phyloP scores from a whole-genome alignment of 257 asterid species.

The Haberlea rhodopensis region DNA sequence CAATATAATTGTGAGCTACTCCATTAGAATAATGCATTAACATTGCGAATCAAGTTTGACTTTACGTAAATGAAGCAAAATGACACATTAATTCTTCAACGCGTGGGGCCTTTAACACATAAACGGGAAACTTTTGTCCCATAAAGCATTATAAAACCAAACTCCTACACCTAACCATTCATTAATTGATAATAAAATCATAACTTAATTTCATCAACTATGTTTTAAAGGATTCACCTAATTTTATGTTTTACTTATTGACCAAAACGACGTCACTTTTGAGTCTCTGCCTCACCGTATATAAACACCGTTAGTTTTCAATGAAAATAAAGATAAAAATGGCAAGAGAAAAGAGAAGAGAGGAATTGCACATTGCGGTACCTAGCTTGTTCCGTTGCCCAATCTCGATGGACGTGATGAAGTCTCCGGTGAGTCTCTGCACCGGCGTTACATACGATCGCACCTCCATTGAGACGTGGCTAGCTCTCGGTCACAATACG shows the following conservation, averaged over 20 bases:
- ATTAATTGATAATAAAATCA: background rate
- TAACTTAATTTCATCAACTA: background rate
- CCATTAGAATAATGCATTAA: slow-evolving; percentile 24
- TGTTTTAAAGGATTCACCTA: no score
- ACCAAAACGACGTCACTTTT: slow-evolving; percentile 47
- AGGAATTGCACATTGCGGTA: slow-evolving; percentile 55
- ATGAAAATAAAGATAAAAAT: no score
- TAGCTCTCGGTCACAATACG: slow-evolving; percentile 81
- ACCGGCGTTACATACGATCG: slow-evolving; percentile 97
- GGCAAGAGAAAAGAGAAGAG: slow-evolving; percentile 46
- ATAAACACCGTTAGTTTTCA: slow-evolving; percentile 27
- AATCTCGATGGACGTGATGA: slow-evolving; percentile 94
- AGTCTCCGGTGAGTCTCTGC: slow-evolving; percentile 84
- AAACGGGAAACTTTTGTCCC: slow-evolving; percentile 10
- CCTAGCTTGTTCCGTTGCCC: slow-evolving; percentile 87
- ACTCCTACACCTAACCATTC: slow-evolving; percentile 14
- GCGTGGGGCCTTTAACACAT: slow-evolving; percentile 38
- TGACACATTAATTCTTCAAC: slow-evolving; percentile 37
- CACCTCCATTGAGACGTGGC: slow-evolving; percentile 79
- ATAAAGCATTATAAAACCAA: slow-evolving; percentile 7
- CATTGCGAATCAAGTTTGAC: slow-evolving; percentile 42
- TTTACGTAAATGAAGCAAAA: slow-evolving; percentile 33
- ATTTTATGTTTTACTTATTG: slow-evolving; percentile 25
- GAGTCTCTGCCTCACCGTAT: slow-evolving; percentile 28
- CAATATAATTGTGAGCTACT: slow-evolving; percentile 33